Evolutionary conservation across 805 yeast species (phyloP).

Genomic region (Starmerella roubikii): DNA sequence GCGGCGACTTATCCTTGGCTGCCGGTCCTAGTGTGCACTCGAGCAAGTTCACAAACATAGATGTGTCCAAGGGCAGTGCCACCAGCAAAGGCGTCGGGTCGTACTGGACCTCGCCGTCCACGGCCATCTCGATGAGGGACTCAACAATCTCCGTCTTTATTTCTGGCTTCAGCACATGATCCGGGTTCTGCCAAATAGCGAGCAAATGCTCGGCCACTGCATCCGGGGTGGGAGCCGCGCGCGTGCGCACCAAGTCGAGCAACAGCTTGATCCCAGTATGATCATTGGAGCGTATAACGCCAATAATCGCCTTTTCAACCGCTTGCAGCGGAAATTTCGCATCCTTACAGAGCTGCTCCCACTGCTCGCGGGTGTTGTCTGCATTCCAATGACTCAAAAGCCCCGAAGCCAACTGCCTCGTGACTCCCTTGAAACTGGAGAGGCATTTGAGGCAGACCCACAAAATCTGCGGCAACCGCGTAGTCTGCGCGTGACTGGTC

Average conservation of each 20-base stretch:
- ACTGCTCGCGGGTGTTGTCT: slow-evolving; percentile 14
- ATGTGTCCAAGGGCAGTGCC: slow-evolving; percentile 45
- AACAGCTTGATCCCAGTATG: slow-evolving; percentile 52
- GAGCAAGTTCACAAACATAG: slow-evolving; percentile 45
- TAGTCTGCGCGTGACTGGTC: slow-evolving; percentile 22
- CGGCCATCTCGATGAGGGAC: slow-evolving; percentile 44
- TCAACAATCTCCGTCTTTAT: slow-evolving; percentile 45
- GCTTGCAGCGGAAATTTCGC: slow-evolving; percentile 32
- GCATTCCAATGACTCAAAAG: slow-evolving; percentile 35
- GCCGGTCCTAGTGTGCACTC: slow-evolving; percentile 24
- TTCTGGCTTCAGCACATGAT: slow-evolving; percentile 36
- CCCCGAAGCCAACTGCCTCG: slow-evolving; percentile 30
- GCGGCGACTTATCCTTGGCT: background rate
- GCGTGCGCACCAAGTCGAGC: slow-evolving; percentile 33
- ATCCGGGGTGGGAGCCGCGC: slow-evolving; percentile 27
- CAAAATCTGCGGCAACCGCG: slow-evolving; percentile 45
- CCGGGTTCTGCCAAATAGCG: slow-evolving; percentile 36
- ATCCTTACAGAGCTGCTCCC: slow-evolving; percentile 12
- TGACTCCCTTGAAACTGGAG: slow-evolving; percentile 28
- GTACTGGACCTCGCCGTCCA: slow-evolving; percentile 28
- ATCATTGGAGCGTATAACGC: slow-evolving; percentile 51
- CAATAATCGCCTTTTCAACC: slow-evolving; percentile 46
- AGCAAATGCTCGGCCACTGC: slow-evolving; percentile 38
- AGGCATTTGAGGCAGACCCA: slow-evolving; percentile 35
- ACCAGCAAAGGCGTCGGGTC: slow-evolving; percentile 37